phyloP scores from a whole-genome alignment of 495 filamentous ascomycete species.

The Neurospora sp. region DNA sequence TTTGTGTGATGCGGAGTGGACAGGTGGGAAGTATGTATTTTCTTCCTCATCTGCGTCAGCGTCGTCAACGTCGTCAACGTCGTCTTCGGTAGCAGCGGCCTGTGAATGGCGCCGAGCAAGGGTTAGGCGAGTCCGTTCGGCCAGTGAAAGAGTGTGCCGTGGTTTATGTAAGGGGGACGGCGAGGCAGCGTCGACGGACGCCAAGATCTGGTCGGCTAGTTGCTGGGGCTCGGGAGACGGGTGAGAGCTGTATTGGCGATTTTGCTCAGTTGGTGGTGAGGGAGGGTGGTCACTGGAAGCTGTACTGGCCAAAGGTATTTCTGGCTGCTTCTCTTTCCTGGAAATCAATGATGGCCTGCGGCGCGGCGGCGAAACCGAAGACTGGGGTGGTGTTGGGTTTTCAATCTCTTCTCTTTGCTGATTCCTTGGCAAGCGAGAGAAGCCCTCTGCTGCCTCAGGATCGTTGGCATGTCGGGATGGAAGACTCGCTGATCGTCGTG shows the following conservation, averaged over 20 bases:
- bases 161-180: constrained; percentile 45
- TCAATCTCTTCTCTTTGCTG: not conserved
- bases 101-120: constrained; percentile 35
- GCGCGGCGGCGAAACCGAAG: not conserved
- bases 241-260: not conserved
- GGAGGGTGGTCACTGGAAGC: not conserved
- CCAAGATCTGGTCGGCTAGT: constrained; percentile 46
- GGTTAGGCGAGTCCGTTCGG: constrained; percentile 42
- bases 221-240: constrained; percentile 35
- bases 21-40: not conserved
- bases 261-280: not conserved
- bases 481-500: not conserved
- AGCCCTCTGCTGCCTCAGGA: not conserved
- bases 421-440: not conserved
- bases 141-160: constrained; percentile 42
- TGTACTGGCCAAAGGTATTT: not conserved
- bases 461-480: not conserved
- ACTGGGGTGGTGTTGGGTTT: not conserved
- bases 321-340: not conserved
- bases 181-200: constrained; percentile 40
- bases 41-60: constrained; percentile 17
- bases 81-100: constrained; percentile 9
- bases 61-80: constrained; percentile 17
- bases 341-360: not conserved
- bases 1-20: constrained; percentile 12